Evolutionary conservation across 345 rosid genomes (phyloP).

Genomic region (Populus deltoides): DNA sequence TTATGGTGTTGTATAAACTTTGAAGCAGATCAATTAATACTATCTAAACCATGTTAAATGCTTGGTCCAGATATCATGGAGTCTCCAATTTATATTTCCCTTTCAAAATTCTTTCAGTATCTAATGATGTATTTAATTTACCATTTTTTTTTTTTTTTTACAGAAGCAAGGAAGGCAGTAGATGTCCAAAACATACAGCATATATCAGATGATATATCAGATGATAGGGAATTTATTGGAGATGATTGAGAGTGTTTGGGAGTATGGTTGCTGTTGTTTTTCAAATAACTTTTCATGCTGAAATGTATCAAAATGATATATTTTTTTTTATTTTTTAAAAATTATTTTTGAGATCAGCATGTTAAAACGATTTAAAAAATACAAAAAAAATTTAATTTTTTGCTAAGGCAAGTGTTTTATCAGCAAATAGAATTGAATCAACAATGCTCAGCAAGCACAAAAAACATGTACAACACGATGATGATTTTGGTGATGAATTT

Average conservation of each 20-base stretch:
- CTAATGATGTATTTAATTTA: neutral
- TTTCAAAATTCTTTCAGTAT: neutral
- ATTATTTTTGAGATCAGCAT: no score
- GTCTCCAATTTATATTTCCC: neutral
- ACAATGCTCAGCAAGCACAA: conserved; percentile 3
- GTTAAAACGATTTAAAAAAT: no score
- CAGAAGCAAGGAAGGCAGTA: conserved; percentile 50
- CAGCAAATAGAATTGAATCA: conserved; percentile 42
- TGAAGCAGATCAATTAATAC: neutral
- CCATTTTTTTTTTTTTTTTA: conserved; percentile 24
- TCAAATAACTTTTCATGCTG: no score
- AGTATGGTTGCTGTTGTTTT: no score
- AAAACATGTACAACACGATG: neutral
- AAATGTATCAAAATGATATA: no score
- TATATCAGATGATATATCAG: conserved; percentile 53
- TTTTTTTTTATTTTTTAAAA: no score
- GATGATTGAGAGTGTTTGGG: conserved; percentile 47
- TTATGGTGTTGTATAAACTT: neutral
- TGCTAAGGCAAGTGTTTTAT: conserved; percentile 42
- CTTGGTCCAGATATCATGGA: neutral
- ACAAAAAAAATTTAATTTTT: no score
- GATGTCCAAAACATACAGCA: conserved; percentile 56
- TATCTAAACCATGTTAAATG: no score
- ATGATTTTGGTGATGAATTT: neutral
- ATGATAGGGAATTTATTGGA: conserved; percentile 42